Conservation (phyloP, 208 protist species). For the Angomonas deanei region DNA sequence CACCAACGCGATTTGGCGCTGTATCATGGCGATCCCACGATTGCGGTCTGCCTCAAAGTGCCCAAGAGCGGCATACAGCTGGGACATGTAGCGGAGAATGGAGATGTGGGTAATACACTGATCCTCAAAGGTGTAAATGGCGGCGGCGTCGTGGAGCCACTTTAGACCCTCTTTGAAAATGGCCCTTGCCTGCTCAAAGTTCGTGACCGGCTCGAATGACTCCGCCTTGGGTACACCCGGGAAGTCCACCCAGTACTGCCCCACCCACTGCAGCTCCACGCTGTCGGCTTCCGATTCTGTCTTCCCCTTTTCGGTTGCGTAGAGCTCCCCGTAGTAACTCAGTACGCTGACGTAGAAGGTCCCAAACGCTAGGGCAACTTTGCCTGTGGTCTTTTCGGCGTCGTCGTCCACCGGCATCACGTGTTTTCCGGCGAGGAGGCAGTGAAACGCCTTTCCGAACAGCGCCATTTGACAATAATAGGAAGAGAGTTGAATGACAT, state of each 20-base stretch:
- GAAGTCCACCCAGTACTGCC: conserved; percentile 66
- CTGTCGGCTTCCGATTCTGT: not conserved
- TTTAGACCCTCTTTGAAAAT: conserved; percentile 69
- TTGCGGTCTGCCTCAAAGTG: conserved; percentile 55
- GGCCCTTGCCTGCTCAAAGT: conserved; percentile 64
- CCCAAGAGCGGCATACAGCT: conserved; percentile 53
- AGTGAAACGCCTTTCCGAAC: conserved; percentile 79
- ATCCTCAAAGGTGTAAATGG: conserved; percentile 76
- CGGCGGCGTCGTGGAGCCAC: conserved; percentile 64
- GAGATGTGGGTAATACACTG: conserved; percentile 83
- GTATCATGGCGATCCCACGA: conserved; percentile 71
- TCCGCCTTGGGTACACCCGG: conserved; percentile 35
- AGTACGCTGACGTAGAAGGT: conserved; percentile 71
- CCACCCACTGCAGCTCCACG: conserved; percentile 1
- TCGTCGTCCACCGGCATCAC: conserved; percentile 50
- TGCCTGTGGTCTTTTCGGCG: conserved; percentile 48
- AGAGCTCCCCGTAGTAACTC: conserved; percentile 42
- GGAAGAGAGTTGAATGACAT: conserved; percentile 73
- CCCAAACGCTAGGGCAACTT: conserved; percentile 68
- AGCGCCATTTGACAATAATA: conserved; percentile 68
- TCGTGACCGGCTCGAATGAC: conserved; percentile 31
- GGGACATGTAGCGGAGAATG: conserved; percentile 56
- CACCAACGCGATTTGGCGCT: conserved; percentile 54
- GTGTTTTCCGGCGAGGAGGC: conserved; percentile 67
- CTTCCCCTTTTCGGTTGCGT: not conserved